Percentiles rank a stretch among this genome's conserved stretches.
Evolutionary conservation across 2,329 filamentous ascomycete species (phyloP).

Genomic region (Trichophyton simii): DNA sequence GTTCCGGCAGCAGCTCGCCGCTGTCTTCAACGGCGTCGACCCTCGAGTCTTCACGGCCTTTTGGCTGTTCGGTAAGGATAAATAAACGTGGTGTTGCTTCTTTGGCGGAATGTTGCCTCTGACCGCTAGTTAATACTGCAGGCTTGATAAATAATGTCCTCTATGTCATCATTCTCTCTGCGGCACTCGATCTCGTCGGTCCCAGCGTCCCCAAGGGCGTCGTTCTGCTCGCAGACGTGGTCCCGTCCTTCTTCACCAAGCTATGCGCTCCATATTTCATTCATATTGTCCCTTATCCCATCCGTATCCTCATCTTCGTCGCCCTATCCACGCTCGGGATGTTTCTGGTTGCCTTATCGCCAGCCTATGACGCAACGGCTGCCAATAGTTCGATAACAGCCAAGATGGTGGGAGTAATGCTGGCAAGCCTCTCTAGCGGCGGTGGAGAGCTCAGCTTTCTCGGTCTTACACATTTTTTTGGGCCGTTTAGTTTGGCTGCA

Average conservation of each 20-base stretch:
- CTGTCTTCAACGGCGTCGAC: slow-evolving; percentile 55
- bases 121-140: slow-evolving; percentile 26
- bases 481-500: slow-evolving; percentile 68
- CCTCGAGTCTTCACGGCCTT: slow-evolving; percentile 65
- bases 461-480: slow-evolving; percentile 86
- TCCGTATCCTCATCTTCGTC: slow-evolving; percentile 64
- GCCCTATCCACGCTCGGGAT: slow-evolving; percentile 69
- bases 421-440: slow-evolving; percentile 76
- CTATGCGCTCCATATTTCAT: slow-evolving; percentile 88
- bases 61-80: slow-evolving; percentile 75
- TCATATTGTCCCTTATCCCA: slow-evolving; percentile 66
- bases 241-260: slow-evolving; percentile 81
- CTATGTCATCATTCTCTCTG: slow-evolving; percentile 92
- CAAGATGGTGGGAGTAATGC: slow-evolving; percentile 70
- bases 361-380: slow-evolving; percentile 32
- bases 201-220: slow-evolving; percentile 74
- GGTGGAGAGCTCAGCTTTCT: slow-evolving; percentile 85
- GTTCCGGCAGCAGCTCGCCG: slow-evolving; percentile 53
- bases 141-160: slow-evolving; percentile 93
- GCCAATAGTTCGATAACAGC: slow-evolving; percentile 47
- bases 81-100: neutral
- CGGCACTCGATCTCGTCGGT: slow-evolving; percentile 89
- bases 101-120: neutral
- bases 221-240: slow-evolving; percentile 83
- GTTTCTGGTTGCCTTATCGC: slow-evolving; percentile 75